Conservation (phyloP, 371 early-diverging fungal genomes). For the Lichtheimia corymbifera region DNA sequence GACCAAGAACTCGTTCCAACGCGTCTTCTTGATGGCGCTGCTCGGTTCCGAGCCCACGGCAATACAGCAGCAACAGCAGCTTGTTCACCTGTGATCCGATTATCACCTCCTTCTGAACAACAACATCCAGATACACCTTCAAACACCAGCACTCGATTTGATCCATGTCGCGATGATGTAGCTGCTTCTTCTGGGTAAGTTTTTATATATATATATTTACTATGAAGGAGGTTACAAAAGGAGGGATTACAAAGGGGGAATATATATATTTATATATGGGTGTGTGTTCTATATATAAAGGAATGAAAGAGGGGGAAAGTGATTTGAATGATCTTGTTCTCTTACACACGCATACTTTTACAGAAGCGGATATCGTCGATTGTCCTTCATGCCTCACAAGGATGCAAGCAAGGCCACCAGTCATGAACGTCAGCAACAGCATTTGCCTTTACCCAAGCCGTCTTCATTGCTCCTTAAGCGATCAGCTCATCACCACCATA, state of each 20-base stretch:
- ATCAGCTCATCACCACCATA: slow-evolving; percentile 38
- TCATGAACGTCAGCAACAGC: neutral
- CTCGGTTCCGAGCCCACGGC: slow-evolving; percentile 1
- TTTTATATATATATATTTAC: too few relatives aligned
- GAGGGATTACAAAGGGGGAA: neutral
- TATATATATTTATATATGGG: neutral
- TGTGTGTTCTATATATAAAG: neutral
- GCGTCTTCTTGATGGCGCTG: slow-evolving; percentile 14
- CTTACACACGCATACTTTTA: too few relatives aligned
- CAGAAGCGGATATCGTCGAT: neutral
- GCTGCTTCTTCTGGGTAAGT: too few relatives aligned
- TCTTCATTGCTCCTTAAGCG: slow-evolving; percentile 47
- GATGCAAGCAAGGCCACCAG: neutral
- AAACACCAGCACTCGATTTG: slow-evolving; percentile 8
- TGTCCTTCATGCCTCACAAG: slow-evolving; percentile 15
- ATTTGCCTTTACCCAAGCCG: slow-evolving; percentile 27
- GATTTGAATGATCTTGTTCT: too few relatives aligned
- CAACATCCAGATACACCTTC: too few relatives aligned
- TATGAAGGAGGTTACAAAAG: neutral
- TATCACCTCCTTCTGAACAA: slow-evolving; percentile 19
- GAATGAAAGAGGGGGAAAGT: too few relatives aligned
- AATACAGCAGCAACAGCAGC: neutral
- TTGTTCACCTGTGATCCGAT: slow-evolving; percentile 9
- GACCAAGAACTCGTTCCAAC: slow-evolving; percentile 19
- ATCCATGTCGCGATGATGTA: slow-evolving; percentile 22